A percentile compares a stretch with the other conserved stretches of the same genome.
Evolutionary conservation across 371 early-diverging fungal species (phyloP).

Genomic region (Lichtheimia ramosa): DNA sequence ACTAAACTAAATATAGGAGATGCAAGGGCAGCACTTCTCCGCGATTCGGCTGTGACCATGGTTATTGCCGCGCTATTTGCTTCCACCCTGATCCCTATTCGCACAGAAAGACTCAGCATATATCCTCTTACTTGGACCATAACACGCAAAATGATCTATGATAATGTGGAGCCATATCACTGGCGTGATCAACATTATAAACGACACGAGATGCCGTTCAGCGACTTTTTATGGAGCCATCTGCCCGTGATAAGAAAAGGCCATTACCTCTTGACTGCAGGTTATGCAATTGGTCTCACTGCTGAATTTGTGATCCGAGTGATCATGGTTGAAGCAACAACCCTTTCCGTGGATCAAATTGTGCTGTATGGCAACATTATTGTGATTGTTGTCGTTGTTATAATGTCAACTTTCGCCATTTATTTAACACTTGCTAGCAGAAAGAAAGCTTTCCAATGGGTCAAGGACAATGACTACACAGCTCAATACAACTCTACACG

Average conservation of each 20-base stretch:
- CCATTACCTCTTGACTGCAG: background rate
- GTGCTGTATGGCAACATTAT: background rate
- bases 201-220: slow-evolving; percentile 10
- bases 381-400: background rate
- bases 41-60: slow-evolving; percentile 43
- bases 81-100: slow-evolving; percentile 41
- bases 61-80: slow-evolving; percentile 40
- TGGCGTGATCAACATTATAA: slow-evolving; percentile 24
- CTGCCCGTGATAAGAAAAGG: slow-evolving; percentile 10
- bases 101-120: slow-evolving; percentile 26
- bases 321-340: slow-evolving; percentile 1
- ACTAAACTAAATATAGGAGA: slow-evolving; percentile 20
- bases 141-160: slow-evolving; percentile 27
- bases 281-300: background rate
- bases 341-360: background rate
- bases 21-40: slow-evolving; percentile 36
- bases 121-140: slow-evolving; percentile 33
- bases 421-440: background rate
- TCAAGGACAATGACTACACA: background rate
- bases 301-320: slow-evolving; percentile 3
- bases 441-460: background rate
- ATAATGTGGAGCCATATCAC: slow-evolving; percentile 15
- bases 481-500: no score
- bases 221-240: slow-evolving; percentile 31
- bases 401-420: background rate